Conservation (phyloP, 352 stramenopile species). For the Blastocystis sp. region DNA sequence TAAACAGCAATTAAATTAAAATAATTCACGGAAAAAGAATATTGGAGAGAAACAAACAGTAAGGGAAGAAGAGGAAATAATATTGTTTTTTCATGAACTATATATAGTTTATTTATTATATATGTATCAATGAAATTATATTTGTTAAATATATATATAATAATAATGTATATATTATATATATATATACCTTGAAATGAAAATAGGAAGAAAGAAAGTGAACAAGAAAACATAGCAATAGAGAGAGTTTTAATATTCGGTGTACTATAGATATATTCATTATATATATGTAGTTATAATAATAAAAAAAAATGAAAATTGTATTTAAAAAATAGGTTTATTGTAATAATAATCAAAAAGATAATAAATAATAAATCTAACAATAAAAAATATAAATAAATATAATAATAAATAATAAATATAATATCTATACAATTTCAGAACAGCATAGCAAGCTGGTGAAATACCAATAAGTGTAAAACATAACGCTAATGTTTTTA, state of each 20-base stretch:
- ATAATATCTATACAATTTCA: conserved; percentile 5
- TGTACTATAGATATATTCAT: no score
- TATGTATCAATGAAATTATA: no score
- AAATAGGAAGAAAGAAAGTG: conserved; percentile 77
- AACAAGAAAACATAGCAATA: conserved; percentile 58
- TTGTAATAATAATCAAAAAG: conserved; percentile 58
- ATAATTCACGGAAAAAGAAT: conserved; percentile 6
- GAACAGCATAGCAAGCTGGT: neutral
- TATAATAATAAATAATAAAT: neutral
- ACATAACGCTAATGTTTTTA: conserved; percentile 53
- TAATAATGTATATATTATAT: no score
- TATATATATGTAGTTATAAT: conserved; percentile 44
- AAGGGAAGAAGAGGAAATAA: conserved; percentile 69
- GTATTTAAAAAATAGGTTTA: conserved; percentile 39
- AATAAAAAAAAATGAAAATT: neutral
- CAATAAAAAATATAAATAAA: conserved; percentile 42
- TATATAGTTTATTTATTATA: neutral
- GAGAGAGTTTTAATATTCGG: conserved; percentile 56
- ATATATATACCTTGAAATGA: conserved; percentile 62
- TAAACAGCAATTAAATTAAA: conserved; percentile 47
- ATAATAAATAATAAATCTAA: conserved; percentile 60
- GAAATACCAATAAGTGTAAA: neutral
- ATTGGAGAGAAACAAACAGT: conserved; percentile 52
- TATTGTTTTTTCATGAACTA: conserved; percentile 84
- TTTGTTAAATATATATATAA: no score